Base-by-base conservation (phyloP, 192 early-diverging fungal genomes). In the Phycomyces nitens region DNA sequence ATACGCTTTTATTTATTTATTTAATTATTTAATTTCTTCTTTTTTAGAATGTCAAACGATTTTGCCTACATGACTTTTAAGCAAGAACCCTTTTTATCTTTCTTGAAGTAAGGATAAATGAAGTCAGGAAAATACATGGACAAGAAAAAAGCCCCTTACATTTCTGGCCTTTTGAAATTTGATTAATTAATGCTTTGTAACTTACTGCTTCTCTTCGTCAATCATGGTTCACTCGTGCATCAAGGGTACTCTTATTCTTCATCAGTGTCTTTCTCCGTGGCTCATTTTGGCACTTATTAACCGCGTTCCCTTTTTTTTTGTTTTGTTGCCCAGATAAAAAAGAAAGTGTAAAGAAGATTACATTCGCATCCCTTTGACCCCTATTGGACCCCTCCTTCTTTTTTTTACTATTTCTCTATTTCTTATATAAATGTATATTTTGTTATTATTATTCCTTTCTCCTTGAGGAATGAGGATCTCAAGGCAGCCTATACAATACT, bases 261-360 rank as follows among this genome's bases (percentile, higher is more conserved):
- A 34, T 34, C n/a, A n/a, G 29, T 34, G 7, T 5, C 29, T 34
- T 34, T 34, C 29, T 34, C 29, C 29, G 29, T 34, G 29, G 29
- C 54, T 34, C 2, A 27, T 56, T 56, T 29, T 56, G 54, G 54
- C 16, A 56, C 54, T 56, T 56, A 56, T 56, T 56, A 56, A 56
- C 24, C 27, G 29, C 27, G 27, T 26, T 34, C 29, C 29, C 29
- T 34, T 34, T 34, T 7, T 34, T 5, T 34, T 34, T 5, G 2
- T 34, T 34, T 7, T 34, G 29, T 34, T 34, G 29, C 29, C 29
- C 29, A 34, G 7, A 34, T n/a, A n/a, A 34, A 34, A 34, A 34
- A 7, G 7, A 2, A 34, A 34, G 29, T 34, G 3, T 34, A 34
- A 34, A 34, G 29, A 34, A 34, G 29, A 34, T 34, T 34, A 34